Base-by-base conservation (phyloP, 371 early-diverging fungal genomes). In the Rhizopus sp. region DNA sequence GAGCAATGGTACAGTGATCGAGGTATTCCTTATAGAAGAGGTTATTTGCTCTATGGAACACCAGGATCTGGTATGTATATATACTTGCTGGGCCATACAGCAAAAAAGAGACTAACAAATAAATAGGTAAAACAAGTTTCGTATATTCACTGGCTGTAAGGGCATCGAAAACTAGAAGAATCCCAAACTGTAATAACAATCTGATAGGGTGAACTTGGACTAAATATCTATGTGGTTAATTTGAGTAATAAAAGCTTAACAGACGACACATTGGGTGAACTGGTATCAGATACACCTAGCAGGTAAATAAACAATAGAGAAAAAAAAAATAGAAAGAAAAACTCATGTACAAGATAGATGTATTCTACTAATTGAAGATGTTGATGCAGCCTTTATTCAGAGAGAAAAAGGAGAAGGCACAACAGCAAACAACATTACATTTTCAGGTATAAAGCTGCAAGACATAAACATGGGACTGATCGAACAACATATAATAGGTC, bases 331-430 rank as follows among this genome's bases (percentile, higher is more conserved):
- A n/a, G n/a, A n/a, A 23, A 23, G 2, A 23, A 23, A 23, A 23
- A 23, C 23, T 23, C 23, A 23, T 23, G 23, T 2, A 23, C 23
- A 23, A 23, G 23, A 23, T 42, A 68, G 97, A 53, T 92, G 95
- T 55, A 81, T 99, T 34, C 72, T 98, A 23, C 72, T 99, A 59
- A 85, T 99, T 37, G 99, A 99, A 69, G 99, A 99, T 64, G 88
- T 99, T n/a, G 99, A 99, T 62, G 97, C 99, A 0, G 98, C 99
- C 1, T 98, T 98, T 62, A 68, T 83, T 17, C 83, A 77, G 62
- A 73, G 75, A 54, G 50, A 70, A 32, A 64, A 77, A 61, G 69
- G 70, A 32, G 67, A 72, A 50, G 53, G 55, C 12, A 60, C 60
- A 2, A 46, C 53, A 40, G 32, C 66, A 30, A 63, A 79, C 61